Base-by-base conservation (phyloP, 768 basidiomycete species). In the Hypholoma sublateritium region DNA sequence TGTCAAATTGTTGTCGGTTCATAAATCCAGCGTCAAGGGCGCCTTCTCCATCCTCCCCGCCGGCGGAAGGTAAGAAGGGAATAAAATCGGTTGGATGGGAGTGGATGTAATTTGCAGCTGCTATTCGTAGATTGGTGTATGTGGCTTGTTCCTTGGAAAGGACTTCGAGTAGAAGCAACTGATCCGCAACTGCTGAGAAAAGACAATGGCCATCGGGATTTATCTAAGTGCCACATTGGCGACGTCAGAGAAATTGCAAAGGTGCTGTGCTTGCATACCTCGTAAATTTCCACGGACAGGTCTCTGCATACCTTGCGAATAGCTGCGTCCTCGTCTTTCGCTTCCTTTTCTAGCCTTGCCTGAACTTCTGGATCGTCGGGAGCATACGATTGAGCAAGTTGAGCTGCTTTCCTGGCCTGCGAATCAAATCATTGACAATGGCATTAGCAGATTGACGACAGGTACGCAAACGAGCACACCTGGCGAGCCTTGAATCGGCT, bases 121-220 rank as follows among this genome's bases (percentile, higher is more conserved):
- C 80, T 13, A 69, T 69, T 21, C 97, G 88, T 43, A 85, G 79
- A 13, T 74, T 74, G 5, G 73, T 65, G 66, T 91, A 90, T 53
- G 77, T 83, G 32, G 89, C 86, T 59, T 86, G 70, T 13, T 74
- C 63, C 1, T 80, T 62, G 8, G 87, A 79, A 28, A 95, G 58
- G 48, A 94, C 70, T 36, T 84, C 82, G 24, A 95, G 81, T n/a
- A 90, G 65, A 44, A 77, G 77, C 32, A 97, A 84, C 69, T 99
- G 96, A 71, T 98, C 94, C 22, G 93, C 96, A 22, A 98, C 77
- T 9, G 96, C 93, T 46, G 93, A 90, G 75, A 89, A 99, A 28
- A 98, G 85, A 74, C 96, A 98, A 65, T 98, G 95, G 0, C 96
- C 96, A 65, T 98, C 96, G 16, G 96, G 93, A 57, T 87, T 86